Evolutionary conservation across 495 filamentous ascomycete genomes (phyloP).

Genomic region (Aspergillus heteromorphus): DNA sequence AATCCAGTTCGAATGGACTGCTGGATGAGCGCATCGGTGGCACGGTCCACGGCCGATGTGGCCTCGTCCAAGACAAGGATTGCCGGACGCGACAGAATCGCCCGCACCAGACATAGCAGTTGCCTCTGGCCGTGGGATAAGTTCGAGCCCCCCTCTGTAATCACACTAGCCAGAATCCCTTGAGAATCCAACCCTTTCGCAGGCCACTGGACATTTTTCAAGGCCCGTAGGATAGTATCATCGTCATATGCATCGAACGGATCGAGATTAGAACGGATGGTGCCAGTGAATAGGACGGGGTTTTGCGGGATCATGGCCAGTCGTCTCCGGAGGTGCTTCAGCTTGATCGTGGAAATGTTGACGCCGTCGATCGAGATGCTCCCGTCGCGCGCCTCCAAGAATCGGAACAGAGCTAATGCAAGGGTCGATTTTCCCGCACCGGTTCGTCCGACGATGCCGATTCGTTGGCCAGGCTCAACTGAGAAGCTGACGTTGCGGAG

Average conservation of each 20-base stretch:
- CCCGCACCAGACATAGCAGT: constrained; percentile 35
- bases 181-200: no score
- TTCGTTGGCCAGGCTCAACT: constrained; percentile 29
- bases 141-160: constrained; percentile 57
- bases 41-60: constrained; percentile 69
- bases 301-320: constrained; percentile 51
- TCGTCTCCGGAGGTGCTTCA: constrained; percentile 36
- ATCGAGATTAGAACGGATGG: constrained; percentile 48
- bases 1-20: constrained; percentile 66
- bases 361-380: constrained; percentile 44
- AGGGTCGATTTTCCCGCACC: constrained; percentile 43
- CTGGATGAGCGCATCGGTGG: constrained; percentile 67
- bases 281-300: constrained; percentile 46
- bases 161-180: neutral
- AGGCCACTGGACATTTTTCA: constrained; percentile 58
- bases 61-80: constrained; percentile 73
- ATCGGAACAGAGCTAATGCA: constrained; percentile 42
- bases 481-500: constrained; percentile 29
- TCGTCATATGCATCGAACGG: constrained; percentile 59
- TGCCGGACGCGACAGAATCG: constrained; percentile 61
- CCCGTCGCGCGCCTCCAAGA: constrained; percentile 39
- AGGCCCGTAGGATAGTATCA: constrained; percentile 55
- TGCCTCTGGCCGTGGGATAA: constrained; percentile 72
- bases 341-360: constrained; percentile 42
- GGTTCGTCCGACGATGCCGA: constrained; percentile 49